Base-by-base conservation (phyloP, 257 asterid species). In the Phtheirospermum japonicum region DNA sequence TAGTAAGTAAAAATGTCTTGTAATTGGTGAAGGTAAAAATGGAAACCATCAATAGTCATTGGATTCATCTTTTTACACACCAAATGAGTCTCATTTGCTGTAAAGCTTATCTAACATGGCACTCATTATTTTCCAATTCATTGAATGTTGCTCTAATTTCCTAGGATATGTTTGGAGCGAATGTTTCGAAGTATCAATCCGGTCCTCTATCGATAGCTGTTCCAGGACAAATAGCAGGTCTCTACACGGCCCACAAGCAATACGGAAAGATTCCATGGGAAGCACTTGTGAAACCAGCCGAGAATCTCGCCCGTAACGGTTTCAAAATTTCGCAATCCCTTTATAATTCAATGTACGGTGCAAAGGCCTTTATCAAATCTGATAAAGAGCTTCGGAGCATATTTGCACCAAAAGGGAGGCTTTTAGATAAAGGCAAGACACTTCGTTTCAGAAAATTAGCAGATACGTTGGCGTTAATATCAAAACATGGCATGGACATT, bases 211-310 rank as follows among this genome's bases (percentile, higher is more conserved):
- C 88, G 23, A 65, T 79, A 26, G 88, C 83, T 0, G 71, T 73
- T 61, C 88, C 88, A 10, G 85, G 88, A 30, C 80, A 79, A 61
- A 59, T 82, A n/a, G 80, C 73, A 43, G 88, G 85, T 16, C 83
- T 82, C 20, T 76, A 75, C 67, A 58, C 62, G 18, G 85, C 76
- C 37, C 77, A 81, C 75, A 42, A 72, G 51, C 40, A 64, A 20
- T 70, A 79, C 6, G 83, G 85, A 9, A 74, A 64, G 60, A 72
- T 74, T 19, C 68, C 74, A 4, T 79, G 85, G 83, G 59, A 33
- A 23, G 7, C 56, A 19, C 56, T 65, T 0, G 57, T 66, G 6
- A 40, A 55, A 23, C 63, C 56, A 42, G 63, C 64, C 34, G 71
- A 65, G 70, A 46, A 52, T 37, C 73, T 82, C 9, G 82, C 82